Conservation (phyloP, 805 yeast species). For the Cyberlindnera saturnus region DNA sequence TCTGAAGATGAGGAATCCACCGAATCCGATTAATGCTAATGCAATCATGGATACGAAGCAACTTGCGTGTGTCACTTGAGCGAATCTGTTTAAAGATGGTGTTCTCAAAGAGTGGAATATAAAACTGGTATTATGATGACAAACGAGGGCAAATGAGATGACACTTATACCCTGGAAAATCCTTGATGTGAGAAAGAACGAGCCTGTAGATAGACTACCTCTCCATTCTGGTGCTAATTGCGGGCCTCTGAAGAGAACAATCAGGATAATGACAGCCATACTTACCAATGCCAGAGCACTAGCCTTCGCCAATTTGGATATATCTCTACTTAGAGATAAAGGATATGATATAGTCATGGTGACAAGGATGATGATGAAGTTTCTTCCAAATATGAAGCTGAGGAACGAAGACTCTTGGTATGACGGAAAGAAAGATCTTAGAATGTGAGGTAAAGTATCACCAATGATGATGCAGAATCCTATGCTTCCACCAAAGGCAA, state of each 20-base stretch:
- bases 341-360: conserved; percentile 78
- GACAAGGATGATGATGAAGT: conserved; percentile 62
- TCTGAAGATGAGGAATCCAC: conserved; percentile 73
- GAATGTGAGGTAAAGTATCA: conserved; percentile 88
- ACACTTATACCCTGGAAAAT: conserved; percentile 91
- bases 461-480: conserved; percentile 95
- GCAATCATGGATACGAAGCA: conserved; percentile 76
- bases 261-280: conserved; percentile 70
- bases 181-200: conserved; percentile 52
- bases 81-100: conserved; percentile 72
- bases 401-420: conserved; percentile 30
- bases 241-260: conserved; percentile 75
- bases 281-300: conserved; percentile 80
- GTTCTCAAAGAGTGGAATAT: conserved; percentile 77
- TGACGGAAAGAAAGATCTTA: conserved; percentile 56
- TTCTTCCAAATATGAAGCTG: conserved; percentile 55
- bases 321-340: conserved; percentile 70
- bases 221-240: conserved; percentile 39
- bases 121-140: conserved; percentile 91
- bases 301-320: conserved; percentile 80
- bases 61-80: conserved; percentile 74
- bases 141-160: conserved; percentile 89
- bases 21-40: conserved; percentile 70
- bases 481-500: conserved; percentile 92
- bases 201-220: conserved; percentile 38